phyloP scores from a whole-genome alignment of 2,329 filamentous ascomycete species.

The Rachicladosporium sp. region DNA sequence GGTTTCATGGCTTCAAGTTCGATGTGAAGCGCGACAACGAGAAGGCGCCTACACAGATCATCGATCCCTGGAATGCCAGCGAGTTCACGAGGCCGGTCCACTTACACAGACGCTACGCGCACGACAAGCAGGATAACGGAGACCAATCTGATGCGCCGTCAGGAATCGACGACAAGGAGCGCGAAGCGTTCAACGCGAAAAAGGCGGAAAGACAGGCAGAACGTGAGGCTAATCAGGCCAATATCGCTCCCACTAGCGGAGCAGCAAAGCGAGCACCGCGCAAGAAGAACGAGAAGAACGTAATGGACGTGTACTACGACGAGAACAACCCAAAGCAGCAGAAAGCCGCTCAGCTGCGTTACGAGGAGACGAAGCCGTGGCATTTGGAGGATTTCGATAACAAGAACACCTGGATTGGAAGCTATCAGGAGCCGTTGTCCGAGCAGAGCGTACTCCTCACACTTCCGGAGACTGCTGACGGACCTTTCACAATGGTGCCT shows the following conservation, averaged over 20 bases:
- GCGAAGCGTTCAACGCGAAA: conserved; percentile 44
- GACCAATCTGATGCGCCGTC: conserved; percentile 17
- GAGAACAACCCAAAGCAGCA: conserved; percentile 63
- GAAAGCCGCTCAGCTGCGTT: conserved; percentile 53
- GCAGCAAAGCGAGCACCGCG: conserved; percentile 41
- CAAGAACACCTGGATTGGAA: conserved; percentile 86
- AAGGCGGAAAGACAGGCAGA: conserved; percentile 74
- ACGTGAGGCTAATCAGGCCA: conserved; percentile 73
- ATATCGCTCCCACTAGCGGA: conserved; percentile 75
- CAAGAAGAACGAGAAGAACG: conserved; percentile 63
- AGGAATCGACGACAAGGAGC: conserved; percentile 51
- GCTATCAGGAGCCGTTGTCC: conserved; percentile 79
- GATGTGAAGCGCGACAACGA: conserved; percentile 38
- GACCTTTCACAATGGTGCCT: conserved; percentile 70
- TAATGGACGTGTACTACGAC: conserved; percentile 72
- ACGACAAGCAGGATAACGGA: conserved; percentile 40
- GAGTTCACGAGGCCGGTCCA: conserved; percentile 82
- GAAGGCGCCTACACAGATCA: conserved; percentile 23
- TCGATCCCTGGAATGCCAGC: conserved; percentile 58
- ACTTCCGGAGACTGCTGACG: conserved; percentile 39
- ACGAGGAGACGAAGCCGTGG: conserved; percentile 93
- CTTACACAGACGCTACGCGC: conserved; percentile 77
- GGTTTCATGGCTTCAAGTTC: conserved; percentile 80
- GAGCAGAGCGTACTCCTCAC: conserved; percentile 69
- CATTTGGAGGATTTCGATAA: conserved; percentile 93